Base-by-base conservation (phyloP, 768 basidiomycete species). In the Coprinellus micaceus region DNA sequence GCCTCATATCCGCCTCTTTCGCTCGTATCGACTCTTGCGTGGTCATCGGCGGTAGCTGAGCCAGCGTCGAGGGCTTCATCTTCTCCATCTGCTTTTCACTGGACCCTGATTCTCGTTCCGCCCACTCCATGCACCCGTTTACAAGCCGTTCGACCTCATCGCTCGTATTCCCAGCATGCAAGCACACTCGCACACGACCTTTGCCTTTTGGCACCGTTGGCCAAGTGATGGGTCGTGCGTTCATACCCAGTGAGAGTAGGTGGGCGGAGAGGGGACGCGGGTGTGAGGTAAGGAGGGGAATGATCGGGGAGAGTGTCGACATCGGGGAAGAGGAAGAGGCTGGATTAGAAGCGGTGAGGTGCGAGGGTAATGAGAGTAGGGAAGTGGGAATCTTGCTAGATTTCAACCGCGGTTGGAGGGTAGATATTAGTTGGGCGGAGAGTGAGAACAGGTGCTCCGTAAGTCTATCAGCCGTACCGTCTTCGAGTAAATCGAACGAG, bases 121-220 rank as follows among this genome's bases (percentile, higher is more conserved):
- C 82, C 82, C 82, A 85, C 19, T 54, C 63, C 1, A 82, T 56
- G 47, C 86, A 75, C 0, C 77, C 82, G 1, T 66, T 54, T 0
- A 82, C 77, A 19, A 97, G 71, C 13, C 69, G 65, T 37, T 83
- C 79, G 3, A 96, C 77, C 26, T 95, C 86, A 37, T 72, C 76
- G 58, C 52, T 65, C 13, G 84, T 82, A 63, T 95, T 92, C 1
- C 79, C 84, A 0, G 93, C 84, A 64, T 94, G 90, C 25, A 98
- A 64, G 67, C 95, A 98, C n/a, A 98, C 82, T 2, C 95, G 72
- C 2, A 98, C 86, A 17, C 94, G 82, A 58, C 94, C 89, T 57
- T 81, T 81, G 9, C 91, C 94, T 52, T 85, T 86, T 0, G 94
- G 92, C 0, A 97, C 94, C 0, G 94, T 97, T 0, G 96, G 95